A percentile compares a stretch with the other conserved stretches of the same genome.
Evolutionary conservation across 129 eudicot genomes (phyloP).

Genomic region (Chrysanthemum makinoi): DNA sequence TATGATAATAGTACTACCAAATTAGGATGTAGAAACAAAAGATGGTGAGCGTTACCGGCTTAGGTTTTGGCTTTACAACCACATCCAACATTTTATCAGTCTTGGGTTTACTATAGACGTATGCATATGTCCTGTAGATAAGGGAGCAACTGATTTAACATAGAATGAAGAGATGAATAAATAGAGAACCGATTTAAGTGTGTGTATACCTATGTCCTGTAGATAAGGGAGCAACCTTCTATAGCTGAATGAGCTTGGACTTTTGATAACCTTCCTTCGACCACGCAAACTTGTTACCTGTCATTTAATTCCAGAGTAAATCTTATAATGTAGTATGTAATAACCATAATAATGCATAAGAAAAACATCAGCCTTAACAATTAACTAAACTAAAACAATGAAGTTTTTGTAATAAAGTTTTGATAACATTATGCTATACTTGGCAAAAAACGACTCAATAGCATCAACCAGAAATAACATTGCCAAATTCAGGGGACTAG

Average conservation of each 20-base stretch:
- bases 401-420: neutral
- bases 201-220: constrained; percentile 35
- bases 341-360: no score
- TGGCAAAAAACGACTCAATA: neutral
- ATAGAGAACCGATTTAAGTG: constrained; percentile 9
- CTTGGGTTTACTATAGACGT: constrained; percentile 24
- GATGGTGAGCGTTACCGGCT: constrained; percentile 29
- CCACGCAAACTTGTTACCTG: constrained; percentile 38
- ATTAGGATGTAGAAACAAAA: neutral
- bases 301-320: neutral
- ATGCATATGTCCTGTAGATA: constrained; percentile 44
- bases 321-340: no score
- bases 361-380: neutral
- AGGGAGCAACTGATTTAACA: constrained; percentile 38
- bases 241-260: constrained; percentile 59
- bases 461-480: neutral
- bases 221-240: constrained; percentile 68
- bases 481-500: neutral
- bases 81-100: neutral
- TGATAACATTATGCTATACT: neutral
- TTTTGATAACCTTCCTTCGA: constrained; percentile 47
- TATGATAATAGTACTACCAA: no score
- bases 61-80: constrained; percentile 24
- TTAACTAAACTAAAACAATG: neutral
- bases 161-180: neutral